Base-by-base conservation (phyloP, 768 basidiomycete genomes). In the Termitomyces titanicus region DNA sequence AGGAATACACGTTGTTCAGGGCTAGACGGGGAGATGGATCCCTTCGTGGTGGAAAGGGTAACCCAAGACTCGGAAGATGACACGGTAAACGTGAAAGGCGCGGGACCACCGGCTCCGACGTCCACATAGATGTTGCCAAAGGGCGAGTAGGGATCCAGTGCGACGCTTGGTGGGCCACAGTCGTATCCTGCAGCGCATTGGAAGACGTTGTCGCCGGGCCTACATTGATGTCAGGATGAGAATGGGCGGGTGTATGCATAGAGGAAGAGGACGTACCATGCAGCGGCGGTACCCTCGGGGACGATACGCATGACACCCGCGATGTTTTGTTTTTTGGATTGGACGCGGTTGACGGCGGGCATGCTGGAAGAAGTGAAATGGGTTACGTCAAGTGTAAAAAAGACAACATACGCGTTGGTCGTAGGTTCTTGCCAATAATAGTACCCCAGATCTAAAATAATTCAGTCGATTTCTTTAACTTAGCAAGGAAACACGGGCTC, bases 341-440 rank as follows among this genome's bases (percentile, higher is more conserved):
- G 79, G 22, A 83, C 79, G 38, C 78, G 70, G 46, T 76, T 78
- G 44, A 83, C 68, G 33, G 67, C 64, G 5, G 81, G 82, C 79
- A 83, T 82, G 20, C 78, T 85, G 59, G 0, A 34, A 24, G 17
- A 35, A 22, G 4, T 47, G 15, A 24, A 22, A 47, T 11, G 22
- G 22, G 20, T 35, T 18, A 11, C 2, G 4, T 15, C 4, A 5
- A 15, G 22, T 27, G 22, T 27, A 33, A 47, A 34, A 35, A 17
- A 37, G 39, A 37, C 15, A 0, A 67, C 77, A 39, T 51, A 81
- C 78, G 79, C 79, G 66, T 88, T 81, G 13, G 77, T 74, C 79
- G 82, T 82, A 4, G 86, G 85, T 61, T 85, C 84, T 57, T 89
- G 86, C 83, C 86, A 87, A 67, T 88, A 86, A 57, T 76, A 81